phyloP scores from a whole-genome alignment of 768 basidiomycete genomes.

The Leccinellum albellum region DNA sequence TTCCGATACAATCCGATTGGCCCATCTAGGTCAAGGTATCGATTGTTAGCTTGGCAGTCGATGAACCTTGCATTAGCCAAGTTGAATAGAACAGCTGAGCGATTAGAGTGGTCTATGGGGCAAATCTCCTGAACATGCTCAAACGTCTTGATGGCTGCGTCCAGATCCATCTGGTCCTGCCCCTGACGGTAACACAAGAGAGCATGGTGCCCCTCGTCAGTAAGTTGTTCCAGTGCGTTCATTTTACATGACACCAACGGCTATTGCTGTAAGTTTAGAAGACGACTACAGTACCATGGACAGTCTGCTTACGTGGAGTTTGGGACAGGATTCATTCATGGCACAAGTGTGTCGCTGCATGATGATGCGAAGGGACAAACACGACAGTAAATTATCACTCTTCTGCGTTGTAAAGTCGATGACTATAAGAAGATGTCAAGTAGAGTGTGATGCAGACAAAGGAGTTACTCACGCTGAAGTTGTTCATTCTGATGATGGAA shows the following conservation, averaged over 20 bases:
- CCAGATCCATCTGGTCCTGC: background rate
- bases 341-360: background rate
- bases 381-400: background rate
- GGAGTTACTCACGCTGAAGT: too few species aligned
- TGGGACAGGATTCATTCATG: background rate
- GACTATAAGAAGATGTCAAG: background rate
- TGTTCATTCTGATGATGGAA: too few species aligned
- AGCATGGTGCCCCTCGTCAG: background rate
- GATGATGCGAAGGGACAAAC: background rate
- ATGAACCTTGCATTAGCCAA: background rate
- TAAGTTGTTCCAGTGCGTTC: background rate
- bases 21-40: background rate
- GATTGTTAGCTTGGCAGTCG: background rate
- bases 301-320: background rate
- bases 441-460: too few species aligned
- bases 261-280: background rate
- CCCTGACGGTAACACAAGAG: background rate
- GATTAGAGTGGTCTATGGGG: background rate
- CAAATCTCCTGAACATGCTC: background rate
- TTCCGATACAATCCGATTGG: background rate
- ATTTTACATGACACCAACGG: background rate
- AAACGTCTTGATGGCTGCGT: background rate
- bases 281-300: too few species aligned
- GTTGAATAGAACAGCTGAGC: background rate
- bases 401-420: background rate